phyloP scores from a whole-genome alignment of 305 asterid species.

The Solanum hybrid region DNA sequence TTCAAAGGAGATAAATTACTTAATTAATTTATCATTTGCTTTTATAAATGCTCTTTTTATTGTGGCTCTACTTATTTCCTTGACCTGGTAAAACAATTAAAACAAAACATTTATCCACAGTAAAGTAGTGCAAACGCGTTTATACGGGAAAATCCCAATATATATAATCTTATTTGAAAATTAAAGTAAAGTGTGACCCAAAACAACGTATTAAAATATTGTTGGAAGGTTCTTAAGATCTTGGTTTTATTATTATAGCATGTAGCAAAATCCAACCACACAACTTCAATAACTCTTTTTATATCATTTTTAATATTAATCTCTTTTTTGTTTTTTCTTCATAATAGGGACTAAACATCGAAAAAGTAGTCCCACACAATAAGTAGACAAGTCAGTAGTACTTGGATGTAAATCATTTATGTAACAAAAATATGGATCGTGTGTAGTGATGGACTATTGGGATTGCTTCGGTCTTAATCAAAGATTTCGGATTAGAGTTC shows the following conservation, averaged over 20 bases:
- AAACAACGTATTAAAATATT: not conserved
- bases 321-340: not conserved
- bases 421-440: not conserved
- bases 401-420: not conserved
- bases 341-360: not conserved
- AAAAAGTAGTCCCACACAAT: not conserved
- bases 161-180: not conserved
- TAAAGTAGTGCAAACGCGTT: not conserved
- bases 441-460: fast-evolving
- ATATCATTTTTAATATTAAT: not conserved
- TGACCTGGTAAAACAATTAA: not conserved
- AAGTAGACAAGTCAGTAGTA: not conserved
- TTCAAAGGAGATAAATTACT: not conserved
- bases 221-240: not conserved
- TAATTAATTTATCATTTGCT: not conserved
- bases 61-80: not conserved
- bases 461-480: too few relatives aligned
- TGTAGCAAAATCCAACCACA: not conserved
- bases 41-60: not conserved
- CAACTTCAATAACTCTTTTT: not conserved
- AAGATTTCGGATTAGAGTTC: fast-evolving
- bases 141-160: not conserved
- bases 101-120: not conserved
- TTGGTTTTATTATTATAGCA: not conserved
- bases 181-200: not conserved